A percentile compares a stretch with the other conserved stretches of the same genome.
These are phyloP conservation scores for Diaporthe batatas DNA, from an alignment of 2,329 filamentous ascomycete species.

Conservation along the genomic window DNA sequence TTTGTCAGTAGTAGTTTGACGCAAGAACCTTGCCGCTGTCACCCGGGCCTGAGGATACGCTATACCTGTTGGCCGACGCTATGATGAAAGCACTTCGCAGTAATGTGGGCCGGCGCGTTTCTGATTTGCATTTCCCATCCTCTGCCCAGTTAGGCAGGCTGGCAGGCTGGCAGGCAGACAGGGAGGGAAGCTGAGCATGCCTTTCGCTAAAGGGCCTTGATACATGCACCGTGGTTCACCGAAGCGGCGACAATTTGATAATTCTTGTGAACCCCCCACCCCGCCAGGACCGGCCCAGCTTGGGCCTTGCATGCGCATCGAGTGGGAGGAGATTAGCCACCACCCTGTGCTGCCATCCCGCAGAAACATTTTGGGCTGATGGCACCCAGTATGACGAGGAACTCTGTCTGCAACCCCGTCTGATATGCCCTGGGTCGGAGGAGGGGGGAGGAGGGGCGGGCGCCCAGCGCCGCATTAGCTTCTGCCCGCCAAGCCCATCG, in stretches of 20 bases:
- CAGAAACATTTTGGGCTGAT: slow-evolving; percentile 11
- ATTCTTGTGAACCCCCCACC: not conserved
- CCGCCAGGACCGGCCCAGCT: slow-evolving; percentile 14
- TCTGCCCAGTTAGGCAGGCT: not conserved
- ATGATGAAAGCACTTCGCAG: slow-evolving; percentile 35
- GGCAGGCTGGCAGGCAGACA: not conserved
- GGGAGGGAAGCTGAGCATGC: slow-evolving; percentile 5
- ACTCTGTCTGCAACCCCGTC: not conserved
- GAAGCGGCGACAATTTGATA: slow-evolving; percentile 19
- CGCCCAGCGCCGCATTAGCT: slow-evolving; percentile 19
- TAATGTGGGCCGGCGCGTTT: slow-evolving; percentile 30
- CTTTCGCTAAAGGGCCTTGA: slow-evolving; percentile 1
- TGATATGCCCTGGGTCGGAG: slow-evolving; percentile 1
- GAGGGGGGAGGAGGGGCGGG: not conserved
- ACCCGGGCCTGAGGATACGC: slow-evolving; percentile 4
- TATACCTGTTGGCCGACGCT: slow-evolving; percentile 35
- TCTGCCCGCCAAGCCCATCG: slow-evolving; percentile 25
- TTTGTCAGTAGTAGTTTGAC: not conserved
- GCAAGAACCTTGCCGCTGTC: slow-evolving; percentile 36
- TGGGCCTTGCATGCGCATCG: not conserved
- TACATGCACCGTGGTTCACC: slow-evolving; percentile 11
- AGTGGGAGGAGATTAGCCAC: slow-evolving; percentile 1
- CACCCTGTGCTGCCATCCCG: not conserved
- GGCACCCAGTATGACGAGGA: slow-evolving; percentile 6
- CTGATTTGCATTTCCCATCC: slow-evolving; percentile 33